phyloP scores from a whole-genome alignment of 768 basidiomycete genomes.

The Rhodotorula diobovata region DNA sequence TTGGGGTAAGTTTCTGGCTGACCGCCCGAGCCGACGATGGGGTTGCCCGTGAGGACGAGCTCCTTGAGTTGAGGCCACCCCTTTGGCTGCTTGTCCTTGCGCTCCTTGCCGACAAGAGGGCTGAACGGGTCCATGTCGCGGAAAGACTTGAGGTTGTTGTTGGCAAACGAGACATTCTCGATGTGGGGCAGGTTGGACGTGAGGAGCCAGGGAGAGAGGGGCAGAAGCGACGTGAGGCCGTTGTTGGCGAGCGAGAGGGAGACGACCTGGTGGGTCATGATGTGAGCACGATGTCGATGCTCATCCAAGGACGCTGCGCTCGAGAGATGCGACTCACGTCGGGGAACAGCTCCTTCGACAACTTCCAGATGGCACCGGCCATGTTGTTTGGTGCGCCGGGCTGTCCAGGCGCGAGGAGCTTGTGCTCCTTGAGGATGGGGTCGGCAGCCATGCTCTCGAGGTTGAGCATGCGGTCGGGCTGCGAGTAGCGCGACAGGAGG shows the following conservation, averaged over 20 bases:
- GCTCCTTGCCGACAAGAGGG: constrained; percentile 31
- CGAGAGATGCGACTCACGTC: constrained; percentile 52
- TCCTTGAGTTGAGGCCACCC: constrained; percentile 51
- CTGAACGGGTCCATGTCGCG: constrained; percentile 40
- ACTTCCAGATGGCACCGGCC: constrained; percentile 80
- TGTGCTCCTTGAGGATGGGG: constrained; percentile 65
- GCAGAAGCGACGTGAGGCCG: constrained; percentile 59
- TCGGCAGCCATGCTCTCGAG: constrained; percentile 73
- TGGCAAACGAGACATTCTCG: constrained; percentile 76
- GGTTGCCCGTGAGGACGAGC: constrained; percentile 70
- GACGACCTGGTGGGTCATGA: constrained; percentile 47
- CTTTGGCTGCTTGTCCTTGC: constrained; percentile 41
- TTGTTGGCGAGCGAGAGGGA: constrained; percentile 82
- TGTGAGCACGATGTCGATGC: constrained; percentile 7
- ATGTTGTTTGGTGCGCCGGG: constrained; percentile 56
- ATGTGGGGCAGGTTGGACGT: constrained; percentile 72
- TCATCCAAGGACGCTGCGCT: too few relatives aligned
- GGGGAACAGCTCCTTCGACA: constrained; percentile 72
- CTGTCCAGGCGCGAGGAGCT: constrained; percentile 65
- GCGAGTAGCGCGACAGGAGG: constrained; percentile 48
- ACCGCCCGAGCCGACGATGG: constrained; percentile 61
- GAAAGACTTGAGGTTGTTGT: constrained; percentile 59
- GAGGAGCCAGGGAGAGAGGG: constrained; percentile 56
- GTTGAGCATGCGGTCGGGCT: constrained; percentile 35
- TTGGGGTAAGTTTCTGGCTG: constrained; percentile 63